Evolutionary conservation across 1,284 basidiomycete species (phyloP).

Genomic region (Phlebopus sp.): DNA sequence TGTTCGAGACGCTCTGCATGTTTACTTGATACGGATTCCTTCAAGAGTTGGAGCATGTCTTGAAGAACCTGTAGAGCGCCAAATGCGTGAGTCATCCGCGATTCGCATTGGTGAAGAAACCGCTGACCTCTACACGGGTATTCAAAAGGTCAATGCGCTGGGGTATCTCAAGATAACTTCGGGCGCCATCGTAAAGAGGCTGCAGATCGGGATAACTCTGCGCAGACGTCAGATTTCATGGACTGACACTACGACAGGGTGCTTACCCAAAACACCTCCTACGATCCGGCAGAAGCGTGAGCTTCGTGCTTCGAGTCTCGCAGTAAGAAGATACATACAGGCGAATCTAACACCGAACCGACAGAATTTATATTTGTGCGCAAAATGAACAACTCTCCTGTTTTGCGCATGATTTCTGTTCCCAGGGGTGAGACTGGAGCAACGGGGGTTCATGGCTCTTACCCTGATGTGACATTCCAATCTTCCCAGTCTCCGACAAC

Average conservation of each 20-base stretch:
- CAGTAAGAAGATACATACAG: constrained; percentile 50
- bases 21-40: constrained; percentile 89
- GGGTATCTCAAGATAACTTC: constrained; percentile 92
- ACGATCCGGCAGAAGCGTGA: constrained; percentile 5
- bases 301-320: background rate
- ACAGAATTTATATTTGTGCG: constrained; percentile 95
- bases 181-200: constrained; percentile 90
- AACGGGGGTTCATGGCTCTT: constrained; percentile 3
- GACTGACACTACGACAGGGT: constrained; percentile 10
- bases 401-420: constrained; percentile 95
- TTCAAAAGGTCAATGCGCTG: constrained; percentile 93
- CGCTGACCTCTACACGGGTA: constrained; percentile 82
- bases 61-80: constrained; percentile 72
- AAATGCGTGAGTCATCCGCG: constrained; percentile 9
- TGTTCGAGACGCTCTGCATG: constrained; percentile 95
- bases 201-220: constrained; percentile 91
- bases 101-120: constrained; percentile 5
- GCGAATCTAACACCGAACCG: constrained; percentile 92
- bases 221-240: constrained; percentile 13
- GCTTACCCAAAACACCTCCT: constrained; percentile 92
- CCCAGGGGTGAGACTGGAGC: background rate
- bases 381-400: constrained; percentile 91
- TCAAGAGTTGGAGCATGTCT: constrained; percentile 94
- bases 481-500: constrained; percentile 93
- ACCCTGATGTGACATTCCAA: constrained; percentile 83